These are phyloP conservation scores for Lasiosphaeris hirsuta DNA, from an alignment of 495 filamentous ascomycete genomes.

Conservation along the genomic window DNA sequence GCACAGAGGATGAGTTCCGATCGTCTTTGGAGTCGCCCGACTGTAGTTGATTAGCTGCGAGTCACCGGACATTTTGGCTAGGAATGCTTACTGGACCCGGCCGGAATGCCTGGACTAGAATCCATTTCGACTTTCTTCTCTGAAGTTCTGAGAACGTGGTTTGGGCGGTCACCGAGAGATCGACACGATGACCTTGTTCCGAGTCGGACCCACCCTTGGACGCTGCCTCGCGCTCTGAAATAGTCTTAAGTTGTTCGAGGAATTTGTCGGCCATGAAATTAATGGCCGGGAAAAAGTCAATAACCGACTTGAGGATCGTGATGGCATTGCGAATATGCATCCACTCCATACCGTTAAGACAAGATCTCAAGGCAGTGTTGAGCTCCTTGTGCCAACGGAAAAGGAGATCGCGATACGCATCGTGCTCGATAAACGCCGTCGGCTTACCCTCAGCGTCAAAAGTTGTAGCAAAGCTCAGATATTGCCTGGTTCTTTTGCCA, in stretches of 20 bases:
- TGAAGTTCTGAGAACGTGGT: slow-evolving; percentile 80
- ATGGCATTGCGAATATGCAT: slow-evolving; percentile 98
- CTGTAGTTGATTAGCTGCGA: slow-evolving; percentile 29
- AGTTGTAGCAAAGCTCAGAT: slow-evolving; percentile 56
- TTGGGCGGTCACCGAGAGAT: slow-evolving; percentile 86
- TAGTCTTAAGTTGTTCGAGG: slow-evolving; percentile 62
- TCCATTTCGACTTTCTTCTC: slow-evolving; percentile 73
- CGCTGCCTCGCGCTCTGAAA: slow-evolving; percentile 66
- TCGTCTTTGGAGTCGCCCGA: slow-evolving; percentile 40
- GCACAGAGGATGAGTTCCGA: slow-evolving; percentile 27
- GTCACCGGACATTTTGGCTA: slow-evolving; percentile 27
- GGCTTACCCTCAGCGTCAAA: slow-evolving; percentile 63
- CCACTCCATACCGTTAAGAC: slow-evolving; percentile 79
- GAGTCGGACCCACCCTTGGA: slow-evolving; percentile 57
- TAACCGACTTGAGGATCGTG: slow-evolving; percentile 76
- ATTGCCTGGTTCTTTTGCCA: slow-evolving; percentile 34
- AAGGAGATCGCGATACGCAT: slow-evolving; percentile 78
- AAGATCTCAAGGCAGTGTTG: slow-evolving; percentile 68
- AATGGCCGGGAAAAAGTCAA: slow-evolving; percentile 78
- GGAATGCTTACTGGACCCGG: slow-evolving; percentile 43
- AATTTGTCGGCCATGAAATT: slow-evolving; percentile 82
- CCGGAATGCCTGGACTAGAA: slow-evolving; percentile 78
- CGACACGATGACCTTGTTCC: slow-evolving; percentile 66
- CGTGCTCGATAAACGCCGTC: slow-evolving; percentile 68
- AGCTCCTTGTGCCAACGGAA: slow-evolving; percentile 88